These are phyloP conservation scores for Ensete glaucum DNA, from an alignment of 176 grass and related monocot species.

Conservation along the genomic window DNA sequence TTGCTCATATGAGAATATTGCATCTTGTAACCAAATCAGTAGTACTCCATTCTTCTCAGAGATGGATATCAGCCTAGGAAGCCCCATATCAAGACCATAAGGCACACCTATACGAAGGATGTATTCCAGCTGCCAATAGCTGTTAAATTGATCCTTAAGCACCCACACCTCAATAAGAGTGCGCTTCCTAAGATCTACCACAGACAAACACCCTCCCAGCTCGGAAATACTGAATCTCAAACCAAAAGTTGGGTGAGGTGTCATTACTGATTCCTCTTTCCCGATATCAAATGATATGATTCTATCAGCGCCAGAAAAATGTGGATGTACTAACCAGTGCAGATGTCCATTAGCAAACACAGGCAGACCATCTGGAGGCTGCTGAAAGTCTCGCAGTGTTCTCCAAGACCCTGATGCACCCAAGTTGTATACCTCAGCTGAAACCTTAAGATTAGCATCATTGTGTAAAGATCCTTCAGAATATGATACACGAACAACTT, in stretches of 20 bases:
- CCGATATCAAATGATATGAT: neutral
- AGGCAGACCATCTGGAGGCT: neutral
- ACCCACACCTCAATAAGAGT: neutral
- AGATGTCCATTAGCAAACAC: constrained; percentile 6
- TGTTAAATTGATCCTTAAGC: neutral
- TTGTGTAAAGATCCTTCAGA: no score
- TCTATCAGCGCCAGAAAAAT: neutral
- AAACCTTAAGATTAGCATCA: neutral
- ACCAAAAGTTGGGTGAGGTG: neutral
- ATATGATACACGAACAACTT: constrained; percentile 2
- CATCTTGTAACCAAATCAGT: constrained; percentile 11
- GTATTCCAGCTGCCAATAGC: constrained; percentile 5
- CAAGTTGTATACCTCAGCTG: constrained; percentile 2
- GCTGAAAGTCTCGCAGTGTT: neutral
- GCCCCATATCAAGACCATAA: neutral
- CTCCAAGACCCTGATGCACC: constrained; percentile 3
- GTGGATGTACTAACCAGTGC: neutral
- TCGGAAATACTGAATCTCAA: neutral
- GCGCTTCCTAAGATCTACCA: neutral
- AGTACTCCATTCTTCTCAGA: constrained; percentile 1
- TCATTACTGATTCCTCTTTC: neutral
- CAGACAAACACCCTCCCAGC: constrained; percentile 5
- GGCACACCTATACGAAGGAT: neutral
- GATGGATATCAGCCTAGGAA: constrained; percentile 5
- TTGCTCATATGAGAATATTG: neutral